phyloP scores from a whole-genome alignment of 2,329 filamentous ascomycete species.

The Epichloe scottii region DNA sequence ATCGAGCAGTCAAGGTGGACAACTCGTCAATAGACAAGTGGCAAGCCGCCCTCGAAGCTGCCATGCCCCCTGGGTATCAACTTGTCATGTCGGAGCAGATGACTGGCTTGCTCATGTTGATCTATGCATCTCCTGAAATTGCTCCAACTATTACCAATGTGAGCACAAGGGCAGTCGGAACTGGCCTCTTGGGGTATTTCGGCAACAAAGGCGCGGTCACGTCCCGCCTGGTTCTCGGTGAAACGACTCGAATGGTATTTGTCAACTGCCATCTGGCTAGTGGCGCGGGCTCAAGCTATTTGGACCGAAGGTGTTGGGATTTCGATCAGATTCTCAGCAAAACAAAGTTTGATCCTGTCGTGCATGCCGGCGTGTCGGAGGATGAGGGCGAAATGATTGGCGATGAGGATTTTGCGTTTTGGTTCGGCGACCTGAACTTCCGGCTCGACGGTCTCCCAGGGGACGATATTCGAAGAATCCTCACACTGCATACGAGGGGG shows the following conservation, averaged over 20 bases:
- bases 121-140: constrained; percentile 74
- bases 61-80: constrained; percentile 65
- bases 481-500: constrained; percentile 74
- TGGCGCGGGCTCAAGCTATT: constrained; percentile 60
- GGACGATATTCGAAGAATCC: constrained; percentile 73
- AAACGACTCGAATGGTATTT: constrained; percentile 80
- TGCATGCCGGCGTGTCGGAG: constrained; percentile 49
- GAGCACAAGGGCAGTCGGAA: constrained; percentile 73
- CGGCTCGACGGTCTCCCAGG: constrained; percentile 78
- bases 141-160: constrained; percentile 65
- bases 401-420: constrained; percentile 88
- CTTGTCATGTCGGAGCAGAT: constrained; percentile 74
- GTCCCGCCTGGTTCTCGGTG: constrained; percentile 71
- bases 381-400: constrained; percentile 62
- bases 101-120: constrained; percentile 68
- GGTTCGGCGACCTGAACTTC: constrained; percentile 95
- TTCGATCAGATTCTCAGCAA: constrained; percentile 63
- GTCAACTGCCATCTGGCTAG: constrained; percentile 87
- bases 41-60: constrained; percentile 62
- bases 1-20: constrained; percentile 55
- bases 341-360: constrained; percentile 66
- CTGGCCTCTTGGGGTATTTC: constrained; percentile 82
- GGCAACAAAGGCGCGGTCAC: constrained; percentile 91
- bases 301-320: constrained; percentile 87
- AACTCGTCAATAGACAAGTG: constrained; percentile 60